phyloP scores from a whole-genome alignment of 2,329 filamentous ascomycete genomes.

The Xylariaceae sp. region DNA sequence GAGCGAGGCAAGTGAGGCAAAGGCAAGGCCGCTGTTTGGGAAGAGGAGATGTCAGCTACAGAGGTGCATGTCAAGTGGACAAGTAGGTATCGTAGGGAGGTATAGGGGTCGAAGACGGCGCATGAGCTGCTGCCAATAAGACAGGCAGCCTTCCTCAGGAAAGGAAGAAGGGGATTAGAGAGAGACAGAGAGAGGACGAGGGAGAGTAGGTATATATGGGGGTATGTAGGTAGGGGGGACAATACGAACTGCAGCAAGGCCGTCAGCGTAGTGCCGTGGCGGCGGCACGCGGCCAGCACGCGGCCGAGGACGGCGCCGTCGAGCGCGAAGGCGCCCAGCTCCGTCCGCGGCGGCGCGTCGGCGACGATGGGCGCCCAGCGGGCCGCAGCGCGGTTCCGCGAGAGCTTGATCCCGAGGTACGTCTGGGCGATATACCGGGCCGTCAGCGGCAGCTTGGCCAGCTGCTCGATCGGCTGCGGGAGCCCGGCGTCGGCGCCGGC shows the following conservation, averaged over 20 bases:
- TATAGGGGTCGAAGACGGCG: too few species aligned
- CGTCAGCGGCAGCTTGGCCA: conserved; percentile 10
- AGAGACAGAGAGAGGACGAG: too few species aligned
- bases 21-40: not conserved
- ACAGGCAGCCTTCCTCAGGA: too few species aligned
- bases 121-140: too few species aligned
- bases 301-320: not conserved
- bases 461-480: conserved; percentile 20
- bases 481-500: too few species aligned
- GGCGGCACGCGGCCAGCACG: conserved; percentile 1
- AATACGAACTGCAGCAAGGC: not conserved
- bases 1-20: not conserved
- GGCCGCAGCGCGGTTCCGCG: not conserved
- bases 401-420: conserved; percentile 4
- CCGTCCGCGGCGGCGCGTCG: not conserved
- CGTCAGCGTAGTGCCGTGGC: not conserved
- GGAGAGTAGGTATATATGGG: too few species aligned
- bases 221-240: too few species aligned
- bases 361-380: conserved; percentile 1
- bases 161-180: too few species aligned
- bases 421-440: conserved; percentile 6
- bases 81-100: too few species aligned
- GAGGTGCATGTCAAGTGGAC: too few species aligned
- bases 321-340: not conserved
- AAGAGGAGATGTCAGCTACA: too few species aligned